Base-by-base conservation (phyloP, 1,284 basidiomycete genomes). In the Farysia itapuensis region DNA sequence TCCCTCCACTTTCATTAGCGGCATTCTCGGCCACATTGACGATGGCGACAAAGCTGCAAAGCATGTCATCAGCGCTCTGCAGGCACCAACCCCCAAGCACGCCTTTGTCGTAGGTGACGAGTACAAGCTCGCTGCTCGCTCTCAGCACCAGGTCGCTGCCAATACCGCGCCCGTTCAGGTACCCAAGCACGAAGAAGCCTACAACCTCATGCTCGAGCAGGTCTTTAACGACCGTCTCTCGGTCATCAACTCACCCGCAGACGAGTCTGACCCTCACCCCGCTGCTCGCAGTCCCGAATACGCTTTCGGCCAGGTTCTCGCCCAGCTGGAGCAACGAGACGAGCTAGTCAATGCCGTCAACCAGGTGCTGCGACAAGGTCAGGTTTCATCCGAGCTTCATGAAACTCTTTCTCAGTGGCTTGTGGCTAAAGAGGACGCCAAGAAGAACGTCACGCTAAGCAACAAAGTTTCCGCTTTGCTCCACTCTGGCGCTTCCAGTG, bases 131-230 rank as follows among this genome's bases (percentile, higher is more conserved):
- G 43, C 67, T n/a, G 75, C 78, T 11, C 49, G 77, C 25, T 44
- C 74, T 3, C 52, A 74, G 28, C 42, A 72, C 19, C 56, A 75
- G 30, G 40, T 56, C 2, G 32, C 37, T 4, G 35, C 45, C 7
- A 35, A 41, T 24, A 43, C 42, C 8, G 58, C 37, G 14, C 60
- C 64, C 30, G 46, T 68, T 28, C 39, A 42, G 45, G 36, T 90
- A 28, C 91, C 92, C 23, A 86, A 86, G 73, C 90, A 96, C 77
- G 94, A 98, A 79, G 80, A 84, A 12, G 87, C 91, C 5, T 98
- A 98, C 81, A 90, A 87, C 59, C 87, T 87, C 74, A 87, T 97
- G 41, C 85, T 98, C 39, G 79, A 83, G 21, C 86, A 89, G 61
- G 79, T 94, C 26, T 96, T 97, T 71, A 81, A 80, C 22, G 84